These are phyloP conservation scores for Lasiosphaeria hispida DNA, from an alignment of 495 filamentous ascomycete genomes.

Conservation along the genomic window DNA sequence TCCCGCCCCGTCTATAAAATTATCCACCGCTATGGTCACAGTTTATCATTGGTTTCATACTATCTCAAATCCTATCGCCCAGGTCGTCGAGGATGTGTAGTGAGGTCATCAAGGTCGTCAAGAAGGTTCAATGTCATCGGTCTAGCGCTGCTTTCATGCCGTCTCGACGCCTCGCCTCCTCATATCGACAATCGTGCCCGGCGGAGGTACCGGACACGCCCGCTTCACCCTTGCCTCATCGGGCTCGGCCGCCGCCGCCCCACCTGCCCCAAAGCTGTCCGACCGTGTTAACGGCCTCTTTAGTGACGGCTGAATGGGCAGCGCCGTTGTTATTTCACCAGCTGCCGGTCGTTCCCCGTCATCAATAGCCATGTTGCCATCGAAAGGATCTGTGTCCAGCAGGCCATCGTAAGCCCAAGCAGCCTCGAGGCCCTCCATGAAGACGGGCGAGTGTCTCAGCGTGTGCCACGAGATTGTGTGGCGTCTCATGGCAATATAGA, in stretches of 20 bases:
- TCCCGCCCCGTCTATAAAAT: slow-evolving; percentile 16
- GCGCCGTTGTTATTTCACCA: slow-evolving; percentile 45
- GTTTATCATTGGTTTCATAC: slow-evolving; percentile 21
- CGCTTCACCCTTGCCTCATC: slow-evolving; percentile 22
- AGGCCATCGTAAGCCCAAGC: slow-evolving; percentile 49
- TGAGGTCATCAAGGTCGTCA: slow-evolving; percentile 13
- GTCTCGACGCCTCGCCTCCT: slow-evolving; percentile 25
- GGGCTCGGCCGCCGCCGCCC: neutral
- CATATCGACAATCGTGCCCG: slow-evolving; percentile 21
- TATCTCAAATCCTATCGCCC: neutral
- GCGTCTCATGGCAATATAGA: slow-evolving; percentile 54
- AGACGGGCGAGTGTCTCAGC: slow-evolving; percentile 44
- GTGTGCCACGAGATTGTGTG: slow-evolving; percentile 49
- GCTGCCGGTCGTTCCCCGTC: slow-evolving; percentile 44
- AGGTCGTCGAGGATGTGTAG: neutral
- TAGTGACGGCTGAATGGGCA: slow-evolving; percentile 35
- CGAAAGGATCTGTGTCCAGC: slow-evolving; percentile 43
- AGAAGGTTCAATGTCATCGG: neutral
- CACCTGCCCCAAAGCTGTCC: slow-evolving; percentile 39
- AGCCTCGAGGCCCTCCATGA: slow-evolving; percentile 48
- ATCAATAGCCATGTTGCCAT: slow-evolving; percentile 32
- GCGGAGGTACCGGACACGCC: slow-evolving; percentile 15
- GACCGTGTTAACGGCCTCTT: slow-evolving; percentile 48
- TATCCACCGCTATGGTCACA: slow-evolving; percentile 22
- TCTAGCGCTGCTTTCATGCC: slow-evolving; percentile 15